A percentile compares a stretch with the other conserved stretches of the same genome.
These are phyloP conservation scores for Candida suzukii DNA, from an alignment of 805 yeast genomes.

Conservation along the genomic window DNA sequence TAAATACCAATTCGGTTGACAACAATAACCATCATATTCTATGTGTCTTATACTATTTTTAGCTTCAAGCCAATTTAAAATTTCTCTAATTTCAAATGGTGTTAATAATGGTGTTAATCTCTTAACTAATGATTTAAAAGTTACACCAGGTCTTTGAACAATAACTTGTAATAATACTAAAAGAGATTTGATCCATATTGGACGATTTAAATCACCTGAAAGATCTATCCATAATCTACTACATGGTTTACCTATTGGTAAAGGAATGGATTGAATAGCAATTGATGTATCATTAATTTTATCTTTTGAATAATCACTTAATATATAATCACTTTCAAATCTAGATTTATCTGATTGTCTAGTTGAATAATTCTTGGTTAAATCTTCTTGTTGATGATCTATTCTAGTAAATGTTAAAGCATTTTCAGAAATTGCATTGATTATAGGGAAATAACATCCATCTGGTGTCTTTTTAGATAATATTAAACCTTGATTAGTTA, in stretches of 20 bases:
- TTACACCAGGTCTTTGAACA: constrained; percentile 51
- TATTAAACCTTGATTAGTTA: constrained; percentile 45
- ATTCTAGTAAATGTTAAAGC: constrained; percentile 41
- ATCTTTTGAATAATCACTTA: constrained; percentile 16
- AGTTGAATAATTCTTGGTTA: constrained; percentile 66
- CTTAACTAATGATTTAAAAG: constrained; percentile 12
- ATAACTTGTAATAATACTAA: constrained; percentile 38
- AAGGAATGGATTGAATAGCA: constrained; percentile 23
- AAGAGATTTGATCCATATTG: constrained; percentile 54
- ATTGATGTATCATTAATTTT: constrained; percentile 4
- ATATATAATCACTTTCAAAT: constrained; percentile 56
- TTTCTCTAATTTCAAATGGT: constrained; percentile 27
- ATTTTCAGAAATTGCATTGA: constrained; percentile 44
- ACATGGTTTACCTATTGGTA: constrained; percentile 57
- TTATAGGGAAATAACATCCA: constrained; percentile 53
- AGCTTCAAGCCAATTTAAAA: constrained; percentile 38
- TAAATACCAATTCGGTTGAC: constrained; percentile 36
- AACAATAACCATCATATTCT: constrained; percentile 34
- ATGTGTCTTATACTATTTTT: constrained; percentile 31
- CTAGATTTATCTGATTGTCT: constrained; percentile 63
- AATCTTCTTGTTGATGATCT: constrained; percentile 41
- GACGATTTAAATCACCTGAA: constrained; percentile 48
- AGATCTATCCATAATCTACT: constrained; percentile 69
- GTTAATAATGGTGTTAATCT: constrained; percentile 26
- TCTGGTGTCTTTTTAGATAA: constrained; percentile 51